Evolutionary conservation across 2,329 filamentous ascomycete species (phyloP).

Genomic region (Hymenoscyphus fraxineus): DNA sequence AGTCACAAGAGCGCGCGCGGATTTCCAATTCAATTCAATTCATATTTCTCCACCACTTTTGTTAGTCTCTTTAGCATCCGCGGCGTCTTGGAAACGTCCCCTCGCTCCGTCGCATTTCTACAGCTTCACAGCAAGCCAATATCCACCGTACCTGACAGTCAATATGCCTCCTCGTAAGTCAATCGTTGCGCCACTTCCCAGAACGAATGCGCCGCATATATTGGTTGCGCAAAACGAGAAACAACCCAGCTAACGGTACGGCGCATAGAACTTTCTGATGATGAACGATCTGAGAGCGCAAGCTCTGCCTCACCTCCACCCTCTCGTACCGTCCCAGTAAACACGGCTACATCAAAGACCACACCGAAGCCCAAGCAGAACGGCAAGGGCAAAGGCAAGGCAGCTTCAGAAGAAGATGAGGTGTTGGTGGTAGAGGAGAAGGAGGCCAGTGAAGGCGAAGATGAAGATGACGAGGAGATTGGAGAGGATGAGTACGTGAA

Average conservation of each 20-base stretch:
- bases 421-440: slow-evolving; percentile 21
- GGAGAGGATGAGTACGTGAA: slow-evolving; percentile 46
- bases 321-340: slow-evolving; percentile 6
- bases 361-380: slow-evolving; percentile 6
- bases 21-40: not conserved
- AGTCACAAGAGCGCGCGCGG: not conserved
- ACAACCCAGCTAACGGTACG: slow-evolving; percentile 21
- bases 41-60: not conserved
- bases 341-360: slow-evolving; percentile 24
- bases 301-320: not conserved
- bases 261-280: slow-evolving; percentile 29
- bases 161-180: slow-evolving; percentile 35
- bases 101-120: not conserved
- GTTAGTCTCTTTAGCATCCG: not conserved
- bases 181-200: slow-evolving; percentile 8
- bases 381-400: slow-evolving; percentile 25
- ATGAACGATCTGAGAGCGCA: slow-evolving; percentile 36
- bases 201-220: not conserved
- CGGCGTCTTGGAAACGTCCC: not conserved
- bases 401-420: slow-evolving; percentile 26
- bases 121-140: not conserved
- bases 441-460: slow-evolving; percentile 35
- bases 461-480: slow-evolving; percentile 37
- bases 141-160: not conserved
- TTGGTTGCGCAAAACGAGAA: not conserved